Base-by-base conservation (phyloP, 129 eudicot species). In the Daucus carota region DNA sequence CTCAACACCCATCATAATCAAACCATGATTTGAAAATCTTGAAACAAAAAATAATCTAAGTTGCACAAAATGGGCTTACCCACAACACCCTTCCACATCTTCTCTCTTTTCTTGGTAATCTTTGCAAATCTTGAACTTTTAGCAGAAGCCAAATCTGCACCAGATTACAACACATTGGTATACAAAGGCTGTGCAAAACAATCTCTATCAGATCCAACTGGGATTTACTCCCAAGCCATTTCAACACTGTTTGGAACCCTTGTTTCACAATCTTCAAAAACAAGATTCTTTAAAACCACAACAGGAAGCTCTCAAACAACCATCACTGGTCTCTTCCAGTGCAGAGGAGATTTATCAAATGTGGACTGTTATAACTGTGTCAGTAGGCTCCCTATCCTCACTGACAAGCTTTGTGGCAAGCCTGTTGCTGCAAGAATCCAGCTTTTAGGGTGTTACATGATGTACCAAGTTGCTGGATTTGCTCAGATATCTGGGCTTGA, bases 101-200 rank as follows among this genome's bases (percentile, higher is more conserved):
- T 87, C 26, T 20, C 66, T 34, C 32, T 80, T 76, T 59, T 81
- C 18, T 57, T 81, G 52, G n/a, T 71, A 28, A 42, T 72, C 45
- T 72, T 72, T 26, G 18, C 75, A 72, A 72, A 72, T 72, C 59
- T 72, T 72, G 24, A 72, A 31, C 40, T 15, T 69, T 52, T 75
- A 31, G 84, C 83, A 72, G 36, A 79, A 18, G 34, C 84, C 47
- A 77, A 76, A 68, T 81, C 87, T 70, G 92, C 91, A 73, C 73
- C 88, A n/a, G 93, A 85, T 50, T 82, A 85, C 87, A 74, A 81
- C 34, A 84, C 76, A 41, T 63, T 92, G 74, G 96, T 92, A 14
- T 92, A 90, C 92, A 92, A 86, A 78, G 98, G 98, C 16, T 92
- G 98, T 85, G 93, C 96, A 22, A 88, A 88, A 16, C 90, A 88